These are phyloP conservation scores for Lumnitzera racemosa DNA, from an alignment of 345 rosid species.

Conservation along the genomic window DNA sequence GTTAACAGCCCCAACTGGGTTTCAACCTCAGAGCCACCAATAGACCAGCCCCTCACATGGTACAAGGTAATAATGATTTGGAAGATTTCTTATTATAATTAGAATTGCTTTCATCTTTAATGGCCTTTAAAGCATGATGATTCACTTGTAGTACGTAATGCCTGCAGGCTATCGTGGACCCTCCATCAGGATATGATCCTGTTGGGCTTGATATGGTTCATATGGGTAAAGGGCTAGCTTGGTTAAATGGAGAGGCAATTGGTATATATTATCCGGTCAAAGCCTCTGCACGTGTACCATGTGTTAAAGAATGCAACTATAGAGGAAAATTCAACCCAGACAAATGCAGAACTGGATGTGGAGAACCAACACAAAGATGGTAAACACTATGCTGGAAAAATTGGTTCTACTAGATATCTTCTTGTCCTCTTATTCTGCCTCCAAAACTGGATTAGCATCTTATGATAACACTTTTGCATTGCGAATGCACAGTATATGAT, in stretches of 20 bases:
- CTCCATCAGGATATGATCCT: constrained; percentile 82
- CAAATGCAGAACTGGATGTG: constrained; percentile 85
- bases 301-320: constrained; percentile 68
- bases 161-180: constrained; percentile 56
- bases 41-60: constrained; percentile 78
- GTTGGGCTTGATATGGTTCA: constrained; percentile 78
- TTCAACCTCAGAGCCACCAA: constrained; percentile 60
- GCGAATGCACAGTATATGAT: too few species aligned
- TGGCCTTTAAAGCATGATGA: not conserved
- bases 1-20: constrained; percentile 47
- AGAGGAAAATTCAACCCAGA: constrained; percentile 70
- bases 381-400: constrained; percentile 16
- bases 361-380: constrained; percentile 95
- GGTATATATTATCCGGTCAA: constrained; percentile 84
- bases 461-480: too few species aligned
- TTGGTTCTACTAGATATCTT: too few species aligned
- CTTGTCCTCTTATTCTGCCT: too few species aligned
- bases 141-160: not conserved
- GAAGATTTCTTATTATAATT: not conserved
- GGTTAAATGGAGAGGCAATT: constrained; percentile 96
- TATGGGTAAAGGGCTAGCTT: constrained; percentile 95
- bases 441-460: too few species aligned
- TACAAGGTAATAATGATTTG: constrained; percentile 51
- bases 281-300: constrained; percentile 35
- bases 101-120: not conserved